phyloP scores from a whole-genome alignment of 805 yeast species.

The Debaryomyces maramus region DNA sequence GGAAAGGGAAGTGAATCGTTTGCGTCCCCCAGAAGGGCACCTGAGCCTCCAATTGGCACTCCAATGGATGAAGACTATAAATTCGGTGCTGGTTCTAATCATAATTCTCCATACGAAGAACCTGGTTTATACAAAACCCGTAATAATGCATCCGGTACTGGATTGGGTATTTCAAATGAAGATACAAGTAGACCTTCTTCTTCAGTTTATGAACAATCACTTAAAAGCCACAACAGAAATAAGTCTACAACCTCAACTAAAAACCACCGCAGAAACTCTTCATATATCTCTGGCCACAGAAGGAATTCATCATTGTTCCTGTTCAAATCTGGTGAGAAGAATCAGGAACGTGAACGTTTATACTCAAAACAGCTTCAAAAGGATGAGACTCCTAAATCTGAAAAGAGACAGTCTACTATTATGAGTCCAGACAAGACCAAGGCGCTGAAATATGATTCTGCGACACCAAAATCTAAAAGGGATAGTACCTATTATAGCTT shows the following conservation, averaged over 20 bases:
- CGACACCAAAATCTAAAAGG: conserved; percentile 27
- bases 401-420: not conserved
- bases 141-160: conserved; percentile 22
- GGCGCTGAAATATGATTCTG: conserved; percentile 13
- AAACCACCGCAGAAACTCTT: conserved; percentile 26
- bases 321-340: conserved; percentile 30
- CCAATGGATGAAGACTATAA: conserved; percentile 29
- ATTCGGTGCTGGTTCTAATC: conserved; percentile 30
- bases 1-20: conserved; percentile 30
- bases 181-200: conserved; percentile 45
- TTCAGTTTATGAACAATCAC: conserved; percentile 49
- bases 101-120: conserved; percentile 4
- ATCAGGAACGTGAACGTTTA: not conserved
- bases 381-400: conserved; percentile 5
- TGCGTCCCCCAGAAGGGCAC: conserved; percentile 71
- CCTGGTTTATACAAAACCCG: conserved; percentile 19
- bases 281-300: conserved; percentile 43
- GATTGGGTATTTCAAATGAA: conserved; percentile 16
- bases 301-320: conserved; percentile 63
- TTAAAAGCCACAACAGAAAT: conserved; percentile 42
- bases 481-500: conserved; percentile 8
- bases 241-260: conserved; percentile 35
- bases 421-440: not conserved
- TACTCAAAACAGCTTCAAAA: not conserved
- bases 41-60: conserved; percentile 58